Conservation (phyloP, 805 yeast genomes). For the Lipomyces orientalis region DNA sequence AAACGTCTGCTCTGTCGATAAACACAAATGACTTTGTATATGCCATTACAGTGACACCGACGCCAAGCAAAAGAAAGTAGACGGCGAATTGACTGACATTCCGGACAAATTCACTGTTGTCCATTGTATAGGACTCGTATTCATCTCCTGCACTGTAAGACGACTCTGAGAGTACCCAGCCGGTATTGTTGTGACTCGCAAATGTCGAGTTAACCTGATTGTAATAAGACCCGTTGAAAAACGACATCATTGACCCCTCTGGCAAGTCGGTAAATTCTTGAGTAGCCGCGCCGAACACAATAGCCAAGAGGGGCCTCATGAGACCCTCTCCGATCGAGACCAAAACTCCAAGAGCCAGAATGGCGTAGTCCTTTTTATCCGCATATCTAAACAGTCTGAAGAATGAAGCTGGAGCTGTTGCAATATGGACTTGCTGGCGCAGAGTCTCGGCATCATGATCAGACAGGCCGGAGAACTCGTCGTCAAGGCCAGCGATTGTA, state of each 20-base stretch:
- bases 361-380: conserved; percentile 35
- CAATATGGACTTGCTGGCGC: conserved; percentile 43
- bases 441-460: conserved; percentile 45
- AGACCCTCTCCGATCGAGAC: conserved; percentile 38
- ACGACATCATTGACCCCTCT: conserved; percentile 11
- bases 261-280: conserved; percentile 45
- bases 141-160: conserved; percentile 25
- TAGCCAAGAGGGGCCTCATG: conserved; percentile 50
- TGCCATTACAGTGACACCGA: conserved; percentile 42
- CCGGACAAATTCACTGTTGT: conserved; percentile 43
- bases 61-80: conserved; percentile 50
- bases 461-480: conserved; percentile 42
- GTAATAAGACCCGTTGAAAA: conserved; percentile 29
- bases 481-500: conserved; percentile 25
- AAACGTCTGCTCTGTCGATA: conserved; percentile 50
- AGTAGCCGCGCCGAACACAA: conserved; percentile 49
- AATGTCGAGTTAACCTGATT: conserved; percentile 28
- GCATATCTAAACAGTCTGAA: conserved; percentile 47
- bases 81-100: conserved; percentile 46
- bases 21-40: conserved; percentile 46
- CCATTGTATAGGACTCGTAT: conserved; percentile 15
- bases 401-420: conserved; percentile 40
- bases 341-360: conserved; percentile 44
- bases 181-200: not conserved
- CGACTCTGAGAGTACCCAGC: conserved; percentile 25